Percentiles rank a stretch among this genome's conserved stretches.
These are phyloP conservation scores for Nemania serpens DNA, from an alignment of 2,329 filamentous ascomycete genomes.

Conservation along the genomic window DNA sequence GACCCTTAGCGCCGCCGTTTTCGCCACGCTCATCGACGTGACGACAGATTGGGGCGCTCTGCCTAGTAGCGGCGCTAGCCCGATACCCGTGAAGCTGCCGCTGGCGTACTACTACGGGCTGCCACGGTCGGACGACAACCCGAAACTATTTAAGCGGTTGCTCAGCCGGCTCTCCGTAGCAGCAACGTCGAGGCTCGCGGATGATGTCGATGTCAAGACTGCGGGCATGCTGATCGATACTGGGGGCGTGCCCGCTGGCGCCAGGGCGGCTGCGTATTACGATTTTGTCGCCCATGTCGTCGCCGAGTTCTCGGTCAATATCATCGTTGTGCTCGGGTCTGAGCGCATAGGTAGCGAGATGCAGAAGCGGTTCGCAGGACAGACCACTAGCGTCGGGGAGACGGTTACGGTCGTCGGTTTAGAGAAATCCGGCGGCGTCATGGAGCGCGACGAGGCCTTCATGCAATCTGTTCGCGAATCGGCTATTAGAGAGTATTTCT, in stretches of 20 bases:
- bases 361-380: conserved; percentile 65
- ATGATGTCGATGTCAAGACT: conserved; percentile 71
- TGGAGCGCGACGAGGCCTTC: conserved; percentile 73
- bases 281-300: conserved; percentile 81
- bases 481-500: conserved; percentile 91
- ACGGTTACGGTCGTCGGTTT: conserved; percentile 76
- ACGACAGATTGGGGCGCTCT: conserved; percentile 83
- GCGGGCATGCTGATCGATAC: conserved; percentile 88
- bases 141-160: conserved; percentile 73
- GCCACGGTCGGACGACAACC: conserved; percentile 72
- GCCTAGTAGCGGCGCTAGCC: conserved; percentile 86
- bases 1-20: conserved; percentile 82
- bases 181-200: conserved; percentile 75
- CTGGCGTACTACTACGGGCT: conserved; percentile 88
- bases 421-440: conserved; percentile 84
- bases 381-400: conserved; percentile 65
- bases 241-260: conserved; percentile 63
- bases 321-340: conserved; percentile 82
- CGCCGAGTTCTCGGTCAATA: conserved; percentile 68
- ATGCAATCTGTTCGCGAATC: conserved; percentile 75
- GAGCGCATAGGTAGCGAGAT: conserved; percentile 77
- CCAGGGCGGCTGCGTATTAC: conserved; percentile 54
- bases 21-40: conserved; percentile 85
- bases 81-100: conserved; percentile 88
- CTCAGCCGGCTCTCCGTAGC: conserved; percentile 78